phyloP scores from a whole-genome alignment of 805 yeast species.

The Candida odintsovae region DNA sequence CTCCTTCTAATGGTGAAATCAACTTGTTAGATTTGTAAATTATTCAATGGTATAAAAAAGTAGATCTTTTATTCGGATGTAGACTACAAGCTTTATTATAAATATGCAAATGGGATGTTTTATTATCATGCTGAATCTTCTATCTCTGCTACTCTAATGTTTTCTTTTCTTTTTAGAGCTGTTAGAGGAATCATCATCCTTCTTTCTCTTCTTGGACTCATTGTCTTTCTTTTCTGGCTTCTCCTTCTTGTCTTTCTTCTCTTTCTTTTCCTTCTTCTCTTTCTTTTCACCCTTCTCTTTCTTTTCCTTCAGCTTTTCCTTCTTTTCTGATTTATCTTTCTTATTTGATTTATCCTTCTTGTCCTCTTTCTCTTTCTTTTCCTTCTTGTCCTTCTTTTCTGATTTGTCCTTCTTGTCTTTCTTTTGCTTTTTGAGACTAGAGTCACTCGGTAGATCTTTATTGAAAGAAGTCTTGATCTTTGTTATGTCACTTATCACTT shows the following conservation, averaged over 20 bases:
- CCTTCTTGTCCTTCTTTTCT: conserved; percentile 16
- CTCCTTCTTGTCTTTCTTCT: conserved; percentile 7
- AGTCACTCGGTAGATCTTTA: neutral
- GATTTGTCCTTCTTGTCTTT: conserved; percentile 4
- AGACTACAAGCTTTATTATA: neutral
- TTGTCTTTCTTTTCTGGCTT: neutral
- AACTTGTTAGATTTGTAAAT: conserved; percentile 10
- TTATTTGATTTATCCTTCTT: neutral
- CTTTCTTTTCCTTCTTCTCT: conserved; percentile 22
- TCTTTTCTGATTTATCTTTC: conserved; percentile 11
- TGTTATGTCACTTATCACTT: conserved; percentile 5
- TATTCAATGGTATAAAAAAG: neutral
- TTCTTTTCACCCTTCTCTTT: conserved; percentile 18
- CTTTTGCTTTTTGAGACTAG: conserved; percentile 9
- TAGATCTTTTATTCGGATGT: neutral
- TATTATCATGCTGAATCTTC: neutral
- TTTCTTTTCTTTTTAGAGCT: neutral
- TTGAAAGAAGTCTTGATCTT: conserved; percentile 13
- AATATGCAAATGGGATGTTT: neutral
- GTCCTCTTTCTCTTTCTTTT: conserved; percentile 17
- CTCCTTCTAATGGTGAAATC: conserved; percentile 10
- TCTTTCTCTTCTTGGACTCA: neutral
- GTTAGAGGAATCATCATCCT: neutral
- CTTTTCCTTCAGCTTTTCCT: conserved; percentile 11
- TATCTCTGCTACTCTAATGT: neutral